Evolutionary conservation across 2,329 filamentous ascomycete species (phyloP).

Genomic region (Colletotrichum sublineola): DNA sequence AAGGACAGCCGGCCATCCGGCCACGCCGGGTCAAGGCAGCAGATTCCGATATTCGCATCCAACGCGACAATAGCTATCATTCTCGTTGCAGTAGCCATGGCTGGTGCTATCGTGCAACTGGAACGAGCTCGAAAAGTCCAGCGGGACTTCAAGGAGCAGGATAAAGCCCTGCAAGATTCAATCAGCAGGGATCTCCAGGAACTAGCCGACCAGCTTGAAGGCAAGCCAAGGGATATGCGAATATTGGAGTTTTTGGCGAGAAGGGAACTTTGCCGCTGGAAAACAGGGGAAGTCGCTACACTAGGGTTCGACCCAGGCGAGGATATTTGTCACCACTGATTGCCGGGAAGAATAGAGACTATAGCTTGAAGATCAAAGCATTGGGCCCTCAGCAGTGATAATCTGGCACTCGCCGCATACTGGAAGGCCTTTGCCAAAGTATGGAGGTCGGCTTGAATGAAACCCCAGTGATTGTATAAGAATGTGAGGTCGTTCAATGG

Average conservation of each 20-base stretch:
- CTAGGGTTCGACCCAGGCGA: background rate
- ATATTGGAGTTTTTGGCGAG: conserved; percentile 29
- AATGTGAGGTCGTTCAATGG: no score
- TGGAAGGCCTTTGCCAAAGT: no score
- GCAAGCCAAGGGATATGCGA: conserved; percentile 19
- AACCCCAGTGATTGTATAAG: no score
- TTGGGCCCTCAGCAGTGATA: background rate
- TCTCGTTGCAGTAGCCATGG: conserved; percentile 32
- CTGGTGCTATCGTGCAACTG: conserved; percentile 27
- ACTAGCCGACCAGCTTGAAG: conserved; percentile 10
- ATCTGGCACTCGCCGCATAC: background rate
- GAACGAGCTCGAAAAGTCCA: conserved; percentile 12
- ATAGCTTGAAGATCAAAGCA: no score
- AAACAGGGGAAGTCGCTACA: background rate
- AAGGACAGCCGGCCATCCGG: background rate
- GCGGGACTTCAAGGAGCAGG: conserved; percentile 11
- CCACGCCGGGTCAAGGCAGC: background rate
- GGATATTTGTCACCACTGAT: conserved; percentile 21
- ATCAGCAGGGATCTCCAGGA: conserved; percentile 19
- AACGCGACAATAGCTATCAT: conserved; percentile 40
- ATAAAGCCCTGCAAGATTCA: conserved; percentile 22
- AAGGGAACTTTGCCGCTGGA: conserved; percentile 6
- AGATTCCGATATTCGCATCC: conserved; percentile 35
- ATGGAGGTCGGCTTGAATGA: no score
- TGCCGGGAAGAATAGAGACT: background rate